These are phyloP conservation scores for Candida hungchunana DNA, from an alignment of 805 yeast species.

Conservation along the genomic window DNA sequence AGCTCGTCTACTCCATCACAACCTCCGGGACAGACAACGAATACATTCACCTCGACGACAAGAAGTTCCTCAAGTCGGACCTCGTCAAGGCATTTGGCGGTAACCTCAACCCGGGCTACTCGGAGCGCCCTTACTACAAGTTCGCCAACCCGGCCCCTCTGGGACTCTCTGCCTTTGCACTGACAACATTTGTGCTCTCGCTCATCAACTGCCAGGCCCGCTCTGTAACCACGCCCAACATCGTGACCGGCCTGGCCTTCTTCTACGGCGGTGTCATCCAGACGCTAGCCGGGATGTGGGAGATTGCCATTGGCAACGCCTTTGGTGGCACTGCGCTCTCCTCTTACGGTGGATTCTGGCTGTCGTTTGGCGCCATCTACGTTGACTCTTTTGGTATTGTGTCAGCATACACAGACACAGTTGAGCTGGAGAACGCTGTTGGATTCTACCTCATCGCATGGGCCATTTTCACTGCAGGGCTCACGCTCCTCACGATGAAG, in stretches of 20 bases:
- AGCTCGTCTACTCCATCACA: slow-evolving; percentile 20
- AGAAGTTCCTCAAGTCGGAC: slow-evolving; percentile 38
- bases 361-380: slow-evolving; percentile 56
- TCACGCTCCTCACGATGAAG: slow-evolving; percentile 44
- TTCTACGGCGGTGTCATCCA: slow-evolving; percentile 64
- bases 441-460: slow-evolving; percentile 52
- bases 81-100: slow-evolving; percentile 66
- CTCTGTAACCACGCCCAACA: slow-evolving; percentile 49
- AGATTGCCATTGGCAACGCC: slow-evolving; percentile 56
- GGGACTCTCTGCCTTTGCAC: slow-evolving; percentile 52
- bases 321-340: slow-evolving; percentile 51
- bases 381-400: slow-evolving; percentile 50
- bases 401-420: slow-evolving; percentile 35
- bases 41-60: slow-evolving; percentile 24
- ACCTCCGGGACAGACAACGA: slow-evolving; percentile 26
- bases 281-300: slow-evolving; percentile 64
- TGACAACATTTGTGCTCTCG: slow-evolving; percentile 58
- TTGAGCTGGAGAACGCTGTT: slow-evolving; percentile 40
- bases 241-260: slow-evolving; percentile 56
- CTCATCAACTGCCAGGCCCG: slow-evolving; percentile 52
- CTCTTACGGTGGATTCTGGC: slow-evolving; percentile 57
- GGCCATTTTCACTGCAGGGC: slow-evolving; percentile 49
- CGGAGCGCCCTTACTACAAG: slow-evolving; percentile 43
- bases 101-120: slow-evolving; percentile 57
- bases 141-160: slow-evolving; percentile 64